Base-by-base conservation (phyloP, 371 early-diverging fungal species). In the Mucor saturninus region DNA sequence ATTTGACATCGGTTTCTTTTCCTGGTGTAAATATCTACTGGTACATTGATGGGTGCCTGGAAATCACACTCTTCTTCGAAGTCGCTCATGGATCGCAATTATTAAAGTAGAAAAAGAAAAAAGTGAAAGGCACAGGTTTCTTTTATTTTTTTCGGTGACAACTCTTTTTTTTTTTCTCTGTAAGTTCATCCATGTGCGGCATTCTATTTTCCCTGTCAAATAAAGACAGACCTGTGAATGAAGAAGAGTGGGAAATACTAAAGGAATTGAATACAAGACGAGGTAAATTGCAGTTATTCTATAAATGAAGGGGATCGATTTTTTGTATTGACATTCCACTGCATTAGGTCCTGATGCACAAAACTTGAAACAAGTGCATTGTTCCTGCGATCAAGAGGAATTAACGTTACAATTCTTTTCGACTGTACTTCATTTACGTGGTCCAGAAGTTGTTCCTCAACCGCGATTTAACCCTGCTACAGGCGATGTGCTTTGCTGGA, bases 361-460 rank as follows among this genome's bases (percentile, higher is more conserved):
- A 61, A 43, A 68, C 5, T 37, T 57, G 6, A 53, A 74, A 3
- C 32, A 37, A 35, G 38, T 72, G 55, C 9, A 40, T 54, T 14
- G 10, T 29, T 5, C 38, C 30, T 14, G 14, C 35, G 32, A 42
- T 8, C 4, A 32, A 10, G 43, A 49, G 2, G 40, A 37, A 29
- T 4, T 67, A 2, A 4, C 30, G n/a, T 59, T 83, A 56, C 74
- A 69, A 14, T 71, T 92, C 48, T 89, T 78, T 54, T 90, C 89
- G 0, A 84, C 90, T 10, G 94, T 93, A 0, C 82, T 96, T 42
- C 92, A 93, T 71, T 79, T 96, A 29, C 86, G 96, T 35, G 95
- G 95, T 1, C 67, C 73, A 5, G 45, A 66, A 6, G 71, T 84
- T 3, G 83, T 85, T n/a, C 68, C 76, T 2, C 96, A 96, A 67